These are phyloP conservation scores for Sporothrix inflata DNA, from an alignment of 2,329 filamentous ascomycete species.

Conservation along the genomic window DNA sequence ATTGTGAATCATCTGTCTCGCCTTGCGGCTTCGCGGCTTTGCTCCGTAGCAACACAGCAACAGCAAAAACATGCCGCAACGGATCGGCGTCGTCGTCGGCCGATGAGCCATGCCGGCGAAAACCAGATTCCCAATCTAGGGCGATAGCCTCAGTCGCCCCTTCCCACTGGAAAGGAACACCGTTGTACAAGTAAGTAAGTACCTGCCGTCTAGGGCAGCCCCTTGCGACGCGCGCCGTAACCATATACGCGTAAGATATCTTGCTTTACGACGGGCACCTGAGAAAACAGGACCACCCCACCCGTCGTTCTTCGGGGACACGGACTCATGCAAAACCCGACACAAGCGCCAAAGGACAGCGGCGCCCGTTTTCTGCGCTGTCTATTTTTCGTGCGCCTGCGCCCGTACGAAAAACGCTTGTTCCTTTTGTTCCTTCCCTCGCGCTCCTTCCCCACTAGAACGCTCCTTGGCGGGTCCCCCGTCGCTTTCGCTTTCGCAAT, in stretches of 20 bases:
- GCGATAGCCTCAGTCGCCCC: not conserved
- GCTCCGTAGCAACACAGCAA: not conserved
- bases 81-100: not conserved
- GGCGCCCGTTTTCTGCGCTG: not conserved
- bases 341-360: too few relatives aligned
- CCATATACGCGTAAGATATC: not conserved
- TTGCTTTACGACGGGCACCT: not conserved
- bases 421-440: not conserved
- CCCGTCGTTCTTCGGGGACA: not conserved
- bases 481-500: not conserved
- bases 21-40: not conserved
- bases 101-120: slow-evolving; percentile 1
- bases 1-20: not conserved
- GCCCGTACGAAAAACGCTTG: not conserved
- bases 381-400: not conserved
- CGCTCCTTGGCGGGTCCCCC: not conserved
- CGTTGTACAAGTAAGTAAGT: not conserved
- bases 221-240: not conserved
- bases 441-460: not conserved
- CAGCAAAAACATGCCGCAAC: not conserved
- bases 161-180: not conserved
- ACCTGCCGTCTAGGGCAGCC: not conserved
- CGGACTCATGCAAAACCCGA: not conserved
- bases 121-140: not conserved
- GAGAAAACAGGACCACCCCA: not conserved